Base-by-base conservation (phyloP, 352 stramenopile species). In the Pythium oligandrum region DNA sequence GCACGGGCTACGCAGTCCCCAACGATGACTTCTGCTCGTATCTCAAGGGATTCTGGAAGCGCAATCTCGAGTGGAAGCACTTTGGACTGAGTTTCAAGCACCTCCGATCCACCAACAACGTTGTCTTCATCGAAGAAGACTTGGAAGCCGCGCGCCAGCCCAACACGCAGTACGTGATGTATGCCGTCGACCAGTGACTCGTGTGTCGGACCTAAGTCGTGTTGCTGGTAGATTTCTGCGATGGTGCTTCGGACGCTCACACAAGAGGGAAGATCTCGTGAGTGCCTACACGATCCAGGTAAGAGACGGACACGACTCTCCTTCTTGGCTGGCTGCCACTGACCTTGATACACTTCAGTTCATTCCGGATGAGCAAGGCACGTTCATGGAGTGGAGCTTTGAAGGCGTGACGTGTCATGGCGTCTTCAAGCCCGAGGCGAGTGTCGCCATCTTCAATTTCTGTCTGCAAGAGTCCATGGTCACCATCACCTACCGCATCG, bases 341-440 rank as follows among this genome's bases (percentile, higher is more conserved):
- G 17, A 26, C 17, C 17, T 26, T 26, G 17, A 26, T 26, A 26
- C 17, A 26, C 17, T 26, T 26, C 53, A 91, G 81, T 92, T 92
- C 55, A 89, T 92, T 49, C 78, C 81, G 4, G 75, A 88, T 40
- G 75, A 86, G 26, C 71, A 88, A 33, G 75, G 81, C 6, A 92
- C 74, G 37, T 92, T 88, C 53, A 90, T 92, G 76, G 81, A 92
- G 62, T 92, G 81, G 81, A 90, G 77, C 54, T 92, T 92, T 45
- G 81, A 92, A 56, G 81, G 81, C 51, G 81, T 89, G 48, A 92
- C 75, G 37, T 92, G 81, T 56, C 81, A 92, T 47, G 81, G 81
- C 40, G 70, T 92, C 38, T 92, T 90, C 70, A 92, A 88, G 52
- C 78, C 77, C 10, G 77, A 87, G 54, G 65, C 81, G 12, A 90